Conservation (phyloP, 2,329 filamentous ascomycete genomes). For the Botrytis fragariae region DNA sequence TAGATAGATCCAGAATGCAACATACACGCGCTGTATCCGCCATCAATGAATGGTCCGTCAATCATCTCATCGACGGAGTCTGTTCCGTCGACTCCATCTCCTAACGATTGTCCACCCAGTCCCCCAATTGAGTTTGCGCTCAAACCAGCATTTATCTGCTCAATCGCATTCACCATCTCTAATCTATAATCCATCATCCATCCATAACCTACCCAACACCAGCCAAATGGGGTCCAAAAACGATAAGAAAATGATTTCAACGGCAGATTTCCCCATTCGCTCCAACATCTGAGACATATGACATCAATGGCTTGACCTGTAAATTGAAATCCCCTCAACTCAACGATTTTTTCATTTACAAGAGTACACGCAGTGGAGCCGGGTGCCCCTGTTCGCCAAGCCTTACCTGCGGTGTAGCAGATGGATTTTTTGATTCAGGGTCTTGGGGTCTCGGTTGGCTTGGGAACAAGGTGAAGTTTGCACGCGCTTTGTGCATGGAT, state of each 20-base stretch:
- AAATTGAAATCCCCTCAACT: neutral
- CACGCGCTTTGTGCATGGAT: neutral
- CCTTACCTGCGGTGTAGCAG: neutral
- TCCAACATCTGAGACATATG: neutral
- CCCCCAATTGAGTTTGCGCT: too few relatives aligned
- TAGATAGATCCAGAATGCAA: neutral
- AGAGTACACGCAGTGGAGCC: neutral
- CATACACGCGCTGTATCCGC: neutral
- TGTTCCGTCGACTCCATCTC: neutral
- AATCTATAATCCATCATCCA: too few relatives aligned
- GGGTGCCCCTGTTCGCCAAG: neutral
- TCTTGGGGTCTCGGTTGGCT: neutral
- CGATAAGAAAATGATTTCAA: neutral
- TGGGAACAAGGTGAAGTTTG: neutral
- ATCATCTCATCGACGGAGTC: neutral
- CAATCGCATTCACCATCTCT: neutral
- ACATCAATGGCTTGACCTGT: conserved; percentile 9
- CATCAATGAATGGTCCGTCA: neutral
- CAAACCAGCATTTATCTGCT: too few relatives aligned
- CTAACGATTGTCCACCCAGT: neutral
- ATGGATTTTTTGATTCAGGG: neutral
- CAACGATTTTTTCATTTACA: neutral
- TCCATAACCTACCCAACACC: neutral
- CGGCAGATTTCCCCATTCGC: neutral
- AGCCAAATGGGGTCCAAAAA: neutral